These are phyloP conservation scores for Zopfochytrium polystomum DNA, from an alignment of 371 early-diverging fungal species.

Conservation along the genomic window DNA sequence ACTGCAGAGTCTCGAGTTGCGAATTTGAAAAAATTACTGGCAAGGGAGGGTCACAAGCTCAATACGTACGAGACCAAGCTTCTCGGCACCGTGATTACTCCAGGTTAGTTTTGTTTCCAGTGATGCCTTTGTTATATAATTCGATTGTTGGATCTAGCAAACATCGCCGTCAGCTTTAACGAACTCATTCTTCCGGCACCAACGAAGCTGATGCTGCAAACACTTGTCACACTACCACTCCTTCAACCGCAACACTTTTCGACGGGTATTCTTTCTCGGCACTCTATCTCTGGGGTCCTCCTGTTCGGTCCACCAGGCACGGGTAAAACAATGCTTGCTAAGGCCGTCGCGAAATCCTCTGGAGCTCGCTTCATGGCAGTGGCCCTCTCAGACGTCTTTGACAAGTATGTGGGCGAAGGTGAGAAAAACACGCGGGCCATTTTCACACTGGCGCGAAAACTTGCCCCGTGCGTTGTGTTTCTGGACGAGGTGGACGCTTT, in stretches of 20 bases:
- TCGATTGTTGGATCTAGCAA: slow-evolving; percentile 9
- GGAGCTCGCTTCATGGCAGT: slow-evolving; percentile 92
- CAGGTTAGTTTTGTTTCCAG: slow-evolving; percentile 17
- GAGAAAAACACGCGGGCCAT: slow-evolving; percentile 95
- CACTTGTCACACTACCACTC: slow-evolving; percentile 81
- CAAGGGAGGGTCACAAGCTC: slow-evolving; percentile 27
- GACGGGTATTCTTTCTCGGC: slow-evolving; percentile 70
- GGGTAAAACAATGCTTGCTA: slow-evolving; percentile 93
- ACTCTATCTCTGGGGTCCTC: slow-evolving; percentile 76
- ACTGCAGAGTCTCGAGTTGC: neutral
- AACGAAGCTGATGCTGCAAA: slow-evolving; percentile 78
- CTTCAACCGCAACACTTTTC: slow-evolving; percentile 76
- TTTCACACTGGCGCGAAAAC: slow-evolving; percentile 93
- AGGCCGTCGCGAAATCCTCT: slow-evolving; percentile 93
- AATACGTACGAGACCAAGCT: slow-evolving; percentile 42
- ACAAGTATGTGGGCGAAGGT: slow-evolving; percentile 98
- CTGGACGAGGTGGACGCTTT: slow-evolving; percentile 98
- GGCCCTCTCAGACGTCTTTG: slow-evolving; percentile 90
- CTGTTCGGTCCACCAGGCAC: slow-evolving; percentile 98
- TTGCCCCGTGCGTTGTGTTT: slow-evolving; percentile 96
- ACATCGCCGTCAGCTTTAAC: slow-evolving; percentile 28
- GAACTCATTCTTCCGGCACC: slow-evolving; percentile 45
- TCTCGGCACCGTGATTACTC: slow-evolving; percentile 42
- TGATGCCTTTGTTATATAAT: slow-evolving; percentile 2
- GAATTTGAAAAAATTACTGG: slow-evolving; percentile 17